These are phyloP conservation scores for Yarrowia sp. DNA, from an alignment of 805 yeast species.

Conservation along the genomic window DNA sequence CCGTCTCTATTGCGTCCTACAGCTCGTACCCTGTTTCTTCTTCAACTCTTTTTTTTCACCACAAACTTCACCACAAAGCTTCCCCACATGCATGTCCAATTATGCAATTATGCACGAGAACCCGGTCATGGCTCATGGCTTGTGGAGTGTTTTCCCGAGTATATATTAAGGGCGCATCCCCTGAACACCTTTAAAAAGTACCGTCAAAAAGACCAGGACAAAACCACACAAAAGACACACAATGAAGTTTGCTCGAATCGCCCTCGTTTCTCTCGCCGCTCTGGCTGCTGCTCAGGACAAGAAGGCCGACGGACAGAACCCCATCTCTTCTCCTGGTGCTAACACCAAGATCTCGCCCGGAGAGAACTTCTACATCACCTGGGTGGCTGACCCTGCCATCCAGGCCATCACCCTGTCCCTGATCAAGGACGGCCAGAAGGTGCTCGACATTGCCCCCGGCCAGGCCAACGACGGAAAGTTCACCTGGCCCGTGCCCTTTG, in stretches of 20 bases:
- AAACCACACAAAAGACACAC: background rate
- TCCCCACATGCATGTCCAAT: constrained; percentile 20
- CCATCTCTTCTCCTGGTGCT: constrained; percentile 17
- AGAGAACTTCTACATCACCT: constrained; percentile 24
- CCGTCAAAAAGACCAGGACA: no score
- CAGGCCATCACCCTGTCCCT: constrained; percentile 16
- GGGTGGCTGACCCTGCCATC: constrained; percentile 23
- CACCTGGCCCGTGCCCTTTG: constrained; percentile 20
- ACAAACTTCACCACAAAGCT: background rate
- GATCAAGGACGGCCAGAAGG: constrained; percentile 13
- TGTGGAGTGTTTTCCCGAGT: background rate
- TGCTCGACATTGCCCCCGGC: constrained; percentile 14
- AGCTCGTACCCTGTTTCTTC: background rate
- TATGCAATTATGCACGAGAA: constrained; percentile 13
- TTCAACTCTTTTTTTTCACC: background rate
- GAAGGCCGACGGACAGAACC: constrained; percentile 24
- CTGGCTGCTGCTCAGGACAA: constrained; percentile 14
- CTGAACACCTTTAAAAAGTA: no score
- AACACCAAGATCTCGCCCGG: constrained; percentile 22
- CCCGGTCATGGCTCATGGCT: background rate
- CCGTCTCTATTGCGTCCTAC: no score
- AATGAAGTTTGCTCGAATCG: constrained; percentile 28
- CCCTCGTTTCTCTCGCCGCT: constrained; percentile 23
- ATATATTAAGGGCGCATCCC: background rate
- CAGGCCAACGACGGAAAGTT: constrained; percentile 23